These are phyloP conservation scores for Podaxis sp. DNA, from an alignment of 768 basidiomycete genomes.

Conservation along the genomic window DNA sequence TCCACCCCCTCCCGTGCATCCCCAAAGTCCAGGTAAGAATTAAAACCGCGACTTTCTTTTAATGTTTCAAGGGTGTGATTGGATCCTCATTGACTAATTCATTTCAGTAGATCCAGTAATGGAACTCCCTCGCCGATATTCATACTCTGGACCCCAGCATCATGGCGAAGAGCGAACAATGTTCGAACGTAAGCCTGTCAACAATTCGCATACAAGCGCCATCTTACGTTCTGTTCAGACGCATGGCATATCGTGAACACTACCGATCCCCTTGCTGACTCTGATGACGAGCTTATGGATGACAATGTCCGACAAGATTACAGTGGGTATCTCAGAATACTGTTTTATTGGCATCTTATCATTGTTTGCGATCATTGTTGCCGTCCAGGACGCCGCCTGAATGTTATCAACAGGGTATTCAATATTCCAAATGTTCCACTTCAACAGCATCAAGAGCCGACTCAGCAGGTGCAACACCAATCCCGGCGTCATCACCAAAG, in stretches of 20 bases:
- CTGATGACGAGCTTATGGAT: conserved; percentile 67
- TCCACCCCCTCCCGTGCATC: conserved; percentile 4
- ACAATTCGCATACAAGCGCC: conserved; percentile 6
- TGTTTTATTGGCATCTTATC: conserved; percentile 4
- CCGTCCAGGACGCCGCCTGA: conserved; percentile 43
- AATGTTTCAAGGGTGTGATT: not conserved
- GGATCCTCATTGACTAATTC: not conserved
- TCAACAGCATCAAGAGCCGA: conserved; percentile 17
- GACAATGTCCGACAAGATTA: conserved; percentile 63
- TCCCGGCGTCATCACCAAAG: not conserved
- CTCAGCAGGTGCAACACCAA: conserved; percentile 16
- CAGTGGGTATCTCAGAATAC: conserved; percentile 34
- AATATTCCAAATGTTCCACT: not conserved
- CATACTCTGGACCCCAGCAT: conserved; percentile 9
- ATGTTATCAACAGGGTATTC: conserved; percentile 45
- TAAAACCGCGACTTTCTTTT: not conserved
- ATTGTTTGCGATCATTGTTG: not conserved
- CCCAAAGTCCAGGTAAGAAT: conserved; percentile 8
- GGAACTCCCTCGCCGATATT: conserved; percentile 2
- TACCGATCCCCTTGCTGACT: conserved; percentile 64
- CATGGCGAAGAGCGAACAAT: conserved; percentile 32
- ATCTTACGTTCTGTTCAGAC: conserved; percentile 36
- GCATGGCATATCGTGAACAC: conserved; percentile 66
- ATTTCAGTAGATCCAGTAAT: not conserved
- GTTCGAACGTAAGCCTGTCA: conserved; percentile 37